Evolutionary conservation across 352 stramenopile species (phyloP).

Genomic region (Globisporangium paroecandrum): DNA sequence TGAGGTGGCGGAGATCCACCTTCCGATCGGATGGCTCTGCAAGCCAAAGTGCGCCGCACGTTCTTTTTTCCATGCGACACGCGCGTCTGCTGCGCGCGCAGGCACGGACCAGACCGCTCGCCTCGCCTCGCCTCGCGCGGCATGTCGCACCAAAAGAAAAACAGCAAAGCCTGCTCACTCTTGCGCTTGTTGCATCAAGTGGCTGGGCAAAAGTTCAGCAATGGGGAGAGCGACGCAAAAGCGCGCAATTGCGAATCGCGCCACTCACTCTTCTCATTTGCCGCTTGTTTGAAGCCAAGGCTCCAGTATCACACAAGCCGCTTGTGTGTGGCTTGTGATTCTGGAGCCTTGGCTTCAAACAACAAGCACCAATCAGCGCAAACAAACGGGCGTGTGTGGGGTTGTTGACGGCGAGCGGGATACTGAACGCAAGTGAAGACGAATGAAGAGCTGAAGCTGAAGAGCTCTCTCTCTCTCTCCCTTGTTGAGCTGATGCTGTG

Average conservation of each 20-base stretch:
- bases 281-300: too few relatives aligned
- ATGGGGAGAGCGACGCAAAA: not conserved
- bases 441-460: not conserved
- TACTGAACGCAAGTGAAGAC: not conserved
- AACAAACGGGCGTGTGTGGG: not conserved
- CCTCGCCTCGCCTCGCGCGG: not conserved
- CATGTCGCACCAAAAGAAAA: constrained; percentile 1
- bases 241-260: constrained; percentile 2
- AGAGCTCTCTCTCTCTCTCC: not conserved
- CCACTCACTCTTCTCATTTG: not conserved
- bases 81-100: too few relatives aligned
- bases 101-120: not conserved
- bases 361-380: not conserved
- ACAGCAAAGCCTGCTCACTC: too few relatives aligned
- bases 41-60: constrained; percentile 3
- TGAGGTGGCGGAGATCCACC: too few relatives aligned
- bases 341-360: not conserved
- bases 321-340: not conserved
- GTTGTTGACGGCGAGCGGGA: not conserved
- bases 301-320: too few relatives aligned
- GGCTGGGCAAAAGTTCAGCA: not conserved
- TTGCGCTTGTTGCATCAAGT: too few relatives aligned
- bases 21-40: not conserved
- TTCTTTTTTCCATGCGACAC: constrained; percentile 11
- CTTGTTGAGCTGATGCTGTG: not conserved